phyloP scores from a whole-genome alignment of 805 yeast species.

The Candida ipomoeae region DNA sequence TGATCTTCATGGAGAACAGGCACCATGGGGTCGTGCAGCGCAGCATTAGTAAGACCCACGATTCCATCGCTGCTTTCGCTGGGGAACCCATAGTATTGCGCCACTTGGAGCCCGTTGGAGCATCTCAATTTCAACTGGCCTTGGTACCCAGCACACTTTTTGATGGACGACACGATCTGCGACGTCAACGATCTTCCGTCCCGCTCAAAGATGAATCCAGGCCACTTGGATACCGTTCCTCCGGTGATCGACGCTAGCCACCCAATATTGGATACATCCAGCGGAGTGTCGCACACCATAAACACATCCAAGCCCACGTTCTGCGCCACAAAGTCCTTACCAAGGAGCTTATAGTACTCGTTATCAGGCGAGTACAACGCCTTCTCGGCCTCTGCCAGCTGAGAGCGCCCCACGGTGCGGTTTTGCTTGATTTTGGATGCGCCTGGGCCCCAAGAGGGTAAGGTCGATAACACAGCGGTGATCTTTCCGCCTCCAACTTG shows the following conservation, averaged over 20 bases:
- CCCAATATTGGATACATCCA: conserved; percentile 74
- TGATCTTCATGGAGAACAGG: conserved; percentile 63
- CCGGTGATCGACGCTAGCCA: conserved; percentile 65
- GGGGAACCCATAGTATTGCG: conserved; percentile 62
- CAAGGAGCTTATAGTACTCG: conserved; percentile 57
- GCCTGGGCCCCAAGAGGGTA: conserved; percentile 85
- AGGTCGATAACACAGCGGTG: conserved; percentile 56
- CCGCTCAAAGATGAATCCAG: conserved; percentile 59
- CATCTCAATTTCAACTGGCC: conserved; percentile 81
- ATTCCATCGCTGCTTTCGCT: conserved; percentile 20
- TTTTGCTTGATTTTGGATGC: conserved; percentile 45
- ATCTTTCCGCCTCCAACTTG: conserved; percentile 82
- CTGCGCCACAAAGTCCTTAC: conserved; percentile 49
- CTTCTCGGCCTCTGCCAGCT: conserved; percentile 42
- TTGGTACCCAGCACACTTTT: conserved; percentile 63
- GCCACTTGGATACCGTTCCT: conserved; percentile 63
- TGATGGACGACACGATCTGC: conserved; percentile 52
- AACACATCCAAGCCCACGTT: conserved; percentile 77
- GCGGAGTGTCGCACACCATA: conserved; percentile 57
- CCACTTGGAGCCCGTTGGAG: conserved; percentile 80
- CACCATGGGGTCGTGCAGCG: conserved; percentile 57
- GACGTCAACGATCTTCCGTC: conserved; percentile 67
- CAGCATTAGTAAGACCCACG: conserved; percentile 16
- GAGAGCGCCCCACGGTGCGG: conserved; percentile 36
- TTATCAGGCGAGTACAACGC: conserved; percentile 55